These are phyloP conservation scores for Dothistroma septosporum DNA, from an alignment of 2,329 filamentous ascomycete genomes.

Conservation along the genomic window DNA sequence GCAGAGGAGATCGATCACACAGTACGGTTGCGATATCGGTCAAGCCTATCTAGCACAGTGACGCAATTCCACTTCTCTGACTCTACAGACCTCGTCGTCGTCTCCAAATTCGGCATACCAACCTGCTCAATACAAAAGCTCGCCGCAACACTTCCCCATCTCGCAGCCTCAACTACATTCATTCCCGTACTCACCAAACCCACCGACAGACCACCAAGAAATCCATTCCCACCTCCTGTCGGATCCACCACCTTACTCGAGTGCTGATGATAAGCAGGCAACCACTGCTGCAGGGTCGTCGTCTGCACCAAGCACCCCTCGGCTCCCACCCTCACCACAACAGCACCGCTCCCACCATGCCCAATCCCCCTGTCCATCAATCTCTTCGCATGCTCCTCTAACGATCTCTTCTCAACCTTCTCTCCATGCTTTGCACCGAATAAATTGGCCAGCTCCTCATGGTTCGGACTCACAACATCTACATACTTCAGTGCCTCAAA, in stretches of 20 bases:
- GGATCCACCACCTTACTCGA: constrained; percentile 70
- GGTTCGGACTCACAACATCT: constrained; percentile 72
- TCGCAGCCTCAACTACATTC: constrained; percentile 63
- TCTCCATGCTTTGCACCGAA: constrained; percentile 53
- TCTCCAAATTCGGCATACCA: constrained; percentile 63
- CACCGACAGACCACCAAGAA: constrained; percentile 62
- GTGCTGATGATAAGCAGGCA: constrained; percentile 68
- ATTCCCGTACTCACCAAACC: constrained; percentile 53
- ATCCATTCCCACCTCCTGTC: constrained; percentile 90
- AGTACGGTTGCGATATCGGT: constrained; percentile 30
- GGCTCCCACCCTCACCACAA: constrained; percentile 68
- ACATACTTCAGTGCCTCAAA: constrained; percentile 51
- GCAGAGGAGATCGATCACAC: too few relatives aligned
- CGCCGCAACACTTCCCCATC: constrained; percentile 76
- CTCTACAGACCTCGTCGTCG: constrained; percentile 19
- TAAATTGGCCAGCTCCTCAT: constrained; percentile 79
- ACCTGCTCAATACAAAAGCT: constrained; percentile 95
- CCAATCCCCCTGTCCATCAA: constrained; percentile 34
- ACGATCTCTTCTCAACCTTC: constrained; percentile 36
- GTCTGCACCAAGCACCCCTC: constrained; percentile 60
- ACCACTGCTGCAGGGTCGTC: constrained; percentile 51
- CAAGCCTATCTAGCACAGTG: constrained; percentile 41
- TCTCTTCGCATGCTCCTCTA: constrained; percentile 38
- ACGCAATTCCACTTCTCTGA: constrained; percentile 48
- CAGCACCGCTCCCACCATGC: constrained; percentile 41